These are phyloP conservation scores for Eutypa lata DNA, from an alignment of 2,329 filamentous ascomycete genomes.

Conservation along the genomic window DNA sequence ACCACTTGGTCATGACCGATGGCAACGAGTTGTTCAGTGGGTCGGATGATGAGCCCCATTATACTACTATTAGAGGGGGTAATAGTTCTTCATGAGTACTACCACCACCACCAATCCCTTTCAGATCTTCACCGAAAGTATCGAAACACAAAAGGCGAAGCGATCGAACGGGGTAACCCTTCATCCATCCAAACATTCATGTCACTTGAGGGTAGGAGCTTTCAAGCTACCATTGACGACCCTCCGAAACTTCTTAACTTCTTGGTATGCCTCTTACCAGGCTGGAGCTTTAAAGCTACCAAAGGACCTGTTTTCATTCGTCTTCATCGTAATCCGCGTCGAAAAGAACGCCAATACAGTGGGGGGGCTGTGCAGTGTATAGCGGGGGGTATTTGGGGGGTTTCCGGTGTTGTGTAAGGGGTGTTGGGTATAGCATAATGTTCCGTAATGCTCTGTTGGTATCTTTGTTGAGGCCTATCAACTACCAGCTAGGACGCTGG, in stretches of 20 bases:
- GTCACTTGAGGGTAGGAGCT: conserved; percentile 41
- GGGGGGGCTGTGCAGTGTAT: conserved; percentile 31
- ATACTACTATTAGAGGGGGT: background rate
- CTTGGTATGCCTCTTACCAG: conserved; percentile 33
- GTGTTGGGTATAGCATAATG: conserved; percentile 1
- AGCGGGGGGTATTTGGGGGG: conserved; percentile 17
- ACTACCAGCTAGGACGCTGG: background rate
- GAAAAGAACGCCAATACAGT: conserved; percentile 3
- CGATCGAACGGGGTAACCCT: background rate
- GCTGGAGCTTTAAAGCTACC: conserved; percentile 67
- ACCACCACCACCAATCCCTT: background rate
- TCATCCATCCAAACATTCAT: background rate
- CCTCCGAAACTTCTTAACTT: conserved; percentile 30
- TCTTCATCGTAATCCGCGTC: conserved; percentile 30
- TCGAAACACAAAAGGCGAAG: background rate
- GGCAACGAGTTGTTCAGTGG: background rate
- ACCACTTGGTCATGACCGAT: background rate
- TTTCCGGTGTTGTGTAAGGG: conserved; percentile 20
- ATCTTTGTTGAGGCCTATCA: background rate
- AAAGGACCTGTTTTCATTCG: conserved; percentile 43
- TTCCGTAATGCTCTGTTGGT: conserved; percentile 2
- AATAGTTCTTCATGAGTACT: background rate
- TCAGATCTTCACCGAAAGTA: background rate
- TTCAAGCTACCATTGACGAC: conserved; percentile 48
- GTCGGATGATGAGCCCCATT: background rate